phyloP scores from a whole-genome alignment of 345 rosid species.

The Schrenkiella parvula region DNA sequence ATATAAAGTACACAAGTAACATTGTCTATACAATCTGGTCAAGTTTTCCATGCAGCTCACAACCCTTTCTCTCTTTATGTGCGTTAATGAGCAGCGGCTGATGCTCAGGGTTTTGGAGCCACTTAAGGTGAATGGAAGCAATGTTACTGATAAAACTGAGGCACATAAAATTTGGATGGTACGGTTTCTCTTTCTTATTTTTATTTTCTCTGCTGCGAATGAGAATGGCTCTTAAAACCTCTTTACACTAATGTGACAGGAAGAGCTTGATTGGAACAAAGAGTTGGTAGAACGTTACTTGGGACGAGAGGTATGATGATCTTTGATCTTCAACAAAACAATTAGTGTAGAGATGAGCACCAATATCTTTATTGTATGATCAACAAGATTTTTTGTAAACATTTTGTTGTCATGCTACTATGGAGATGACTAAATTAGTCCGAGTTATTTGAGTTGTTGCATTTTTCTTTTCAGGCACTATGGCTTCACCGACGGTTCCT shows the following conservation, averaged over 20 bases:
- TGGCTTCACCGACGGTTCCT: constrained; percentile 91
- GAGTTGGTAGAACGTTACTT: constrained; percentile 56
- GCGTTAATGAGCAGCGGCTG: constrained; percentile 48
- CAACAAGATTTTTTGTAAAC: not conserved
- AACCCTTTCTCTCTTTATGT: not conserved
- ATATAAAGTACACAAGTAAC: not conserved
- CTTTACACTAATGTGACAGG: constrained; percentile 43
- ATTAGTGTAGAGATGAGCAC: not conserved
- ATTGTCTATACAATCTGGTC: not conserved
- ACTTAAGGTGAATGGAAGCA: constrained; percentile 8
- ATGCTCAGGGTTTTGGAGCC: constrained; percentile 44
- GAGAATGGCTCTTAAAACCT: not conserved
- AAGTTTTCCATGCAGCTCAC: constrained; percentile 15
- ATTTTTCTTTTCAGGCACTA: constrained; percentile 47
- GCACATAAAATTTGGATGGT: constrained; percentile 55
- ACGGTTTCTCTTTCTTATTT: not conserved
- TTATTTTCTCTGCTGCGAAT: constrained; percentile 1
- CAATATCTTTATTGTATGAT: not conserved
- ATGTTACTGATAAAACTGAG: constrained; percentile 22
- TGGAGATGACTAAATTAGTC: not conserved
- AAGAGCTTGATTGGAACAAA: constrained; percentile 82
- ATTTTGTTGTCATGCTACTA: not conserved
- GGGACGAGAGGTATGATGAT: constrained; percentile 76
- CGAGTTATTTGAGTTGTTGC: not conserved
- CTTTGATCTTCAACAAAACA: not conserved